Evolutionary conservation across 345 rosid species (phyloP), one percentile per base, ranked within the genome.

Genomic region (Gossypium raimondii): DNA sequence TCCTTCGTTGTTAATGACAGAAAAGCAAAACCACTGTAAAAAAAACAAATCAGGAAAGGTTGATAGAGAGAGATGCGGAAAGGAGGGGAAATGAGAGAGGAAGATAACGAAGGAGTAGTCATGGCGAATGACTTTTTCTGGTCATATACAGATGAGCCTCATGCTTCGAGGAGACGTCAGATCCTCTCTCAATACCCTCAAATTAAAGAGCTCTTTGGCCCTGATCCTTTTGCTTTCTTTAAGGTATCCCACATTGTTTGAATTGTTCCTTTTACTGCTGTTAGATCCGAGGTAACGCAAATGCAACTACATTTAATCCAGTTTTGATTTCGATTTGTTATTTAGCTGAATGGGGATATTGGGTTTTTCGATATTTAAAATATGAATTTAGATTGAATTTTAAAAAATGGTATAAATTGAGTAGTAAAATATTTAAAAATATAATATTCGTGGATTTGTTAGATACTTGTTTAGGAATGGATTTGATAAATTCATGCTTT

Each of bases 81-180:
- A 34, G 78, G 68, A n/a, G 81, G 78, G 84, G 78, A 63, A 82
- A 69, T 7, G 47, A 74, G 22, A 52, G 79, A 73, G 51, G 77
- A 65, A 34, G 74, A 80, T 3, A 76, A 78, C 22, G 85, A 78
- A 75, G 91, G 73, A 53, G 92, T 84, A 48, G 82, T 80, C 11
- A 78, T 90, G 98, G 96, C 94, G 6, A 79, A 84, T 2, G 97
- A 90, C 71, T 92, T 93, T 84, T 93, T 92, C 82, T 93, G 97
- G 98, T 93, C 97, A 17, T 92, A 92, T 48, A 92, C 92, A 0
- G 98, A 92, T 65, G 97, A 93, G 82, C 98, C 97, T 77, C 96
- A 92, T 48, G 88, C 96, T 73, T 86, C 93, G 0, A 80, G 97
- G 61, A 76, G 98, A 72, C 83, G 85, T 48, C 93, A 89, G 86